phyloP scores from a whole-genome alignment of 495 filamentous ascomycete genomes.

The Parmelia sp. region DNA sequence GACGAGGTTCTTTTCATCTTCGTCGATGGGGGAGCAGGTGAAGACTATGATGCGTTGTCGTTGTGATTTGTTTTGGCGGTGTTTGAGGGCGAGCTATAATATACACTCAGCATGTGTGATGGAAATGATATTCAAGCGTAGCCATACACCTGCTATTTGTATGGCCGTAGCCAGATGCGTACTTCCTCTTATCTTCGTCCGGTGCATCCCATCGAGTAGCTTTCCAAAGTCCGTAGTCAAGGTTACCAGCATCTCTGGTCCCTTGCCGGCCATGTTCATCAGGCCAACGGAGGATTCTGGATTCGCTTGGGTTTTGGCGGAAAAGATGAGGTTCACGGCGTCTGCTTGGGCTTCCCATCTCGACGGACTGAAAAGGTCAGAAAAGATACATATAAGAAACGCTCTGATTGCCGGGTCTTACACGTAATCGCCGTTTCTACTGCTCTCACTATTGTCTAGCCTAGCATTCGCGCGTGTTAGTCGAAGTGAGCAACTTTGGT shows the following conservation, averaged over 20 bases:
- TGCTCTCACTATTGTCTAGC: conserved; percentile 97
- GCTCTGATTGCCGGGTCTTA: conserved; percentile 31
- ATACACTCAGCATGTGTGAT: conserved; percentile 9
- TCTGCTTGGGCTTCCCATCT: conserved; percentile 94
- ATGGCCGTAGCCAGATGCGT: conserved; percentile 86
- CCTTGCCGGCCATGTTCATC: conserved; percentile 98
- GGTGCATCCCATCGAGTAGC: conserved; percentile 86
- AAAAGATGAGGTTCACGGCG: conserved; percentile 90
- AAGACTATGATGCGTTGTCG: conserved; percentile 93
- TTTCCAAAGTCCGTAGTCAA: conserved; percentile 92
- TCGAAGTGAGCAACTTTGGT: neutral
- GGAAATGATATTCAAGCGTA: neutral
- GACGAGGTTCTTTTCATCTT: conserved; percentile 79
- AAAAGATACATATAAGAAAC: too few relatives aligned
- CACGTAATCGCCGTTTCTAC: conserved; percentile 93
- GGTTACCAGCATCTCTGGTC: conserved; percentile 92
- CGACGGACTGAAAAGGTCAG: conserved; percentile 56
- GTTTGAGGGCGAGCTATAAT: conserved; percentile 84
- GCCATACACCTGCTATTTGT: conserved; percentile 83
- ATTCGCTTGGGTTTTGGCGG: conserved; percentile 86
- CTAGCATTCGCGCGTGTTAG: conserved; percentile 38
- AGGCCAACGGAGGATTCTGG: conserved; percentile 94
- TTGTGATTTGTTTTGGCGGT: conserved; percentile 94
- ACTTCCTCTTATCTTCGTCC: conserved; percentile 85
- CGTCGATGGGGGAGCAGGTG: conserved; percentile 83